Base-by-base conservation (phyloP, 2,329 filamentous ascomycete species). In the Ophiosphaerella korrae region DNA sequence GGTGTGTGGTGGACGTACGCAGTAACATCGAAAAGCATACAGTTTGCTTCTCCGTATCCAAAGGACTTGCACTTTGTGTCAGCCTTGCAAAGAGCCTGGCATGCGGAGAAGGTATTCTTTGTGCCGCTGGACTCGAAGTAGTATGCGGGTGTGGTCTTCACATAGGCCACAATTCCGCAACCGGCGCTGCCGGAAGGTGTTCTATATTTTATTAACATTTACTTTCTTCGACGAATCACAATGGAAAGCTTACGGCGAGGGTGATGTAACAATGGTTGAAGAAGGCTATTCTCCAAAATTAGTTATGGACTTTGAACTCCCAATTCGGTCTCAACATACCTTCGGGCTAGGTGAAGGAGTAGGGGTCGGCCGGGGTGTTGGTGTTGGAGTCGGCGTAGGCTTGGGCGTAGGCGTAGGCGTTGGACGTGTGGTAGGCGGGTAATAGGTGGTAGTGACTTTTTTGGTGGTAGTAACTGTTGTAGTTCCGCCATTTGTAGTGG, bases 121-220 rank as follows among this genome's bases (percentile, higher is more conserved):
- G 67, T 71, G 21, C 68, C 68, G 38, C 58, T 65, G 23, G 66
- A 69, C 39, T 71, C 68, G 42, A 71, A 71, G 56, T 67, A 67
- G 59, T 70, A 71, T 9, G 67, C 68, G 3, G 63, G 55, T 3
- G 55, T 65, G 29, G 49, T 59, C 52, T 68, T 70, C 26, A 67
- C 67, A 50, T 71, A 71, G 9, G 62, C 68, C 16, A 66, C 66
- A 33, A 71, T 55, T 9, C 68, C 68, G 43, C 67, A 71, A 43
- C 60, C 57, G 8, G 60, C 42, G 4, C 37, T 31, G 8, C 32
- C 31, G 12, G 63, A 60, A 1, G 63, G 59, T 31, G 64, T 44
- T 21, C 66, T 67, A 32, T 4, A n/a, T 7, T 3, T 1, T 18
- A n/a, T 23, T 61, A 24, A 64, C 47, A 21, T 21, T 33, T 5